Conservation (phyloP, 495 filamentous ascomycete species). For the Diplogelasinospora grovesii region DNA sequence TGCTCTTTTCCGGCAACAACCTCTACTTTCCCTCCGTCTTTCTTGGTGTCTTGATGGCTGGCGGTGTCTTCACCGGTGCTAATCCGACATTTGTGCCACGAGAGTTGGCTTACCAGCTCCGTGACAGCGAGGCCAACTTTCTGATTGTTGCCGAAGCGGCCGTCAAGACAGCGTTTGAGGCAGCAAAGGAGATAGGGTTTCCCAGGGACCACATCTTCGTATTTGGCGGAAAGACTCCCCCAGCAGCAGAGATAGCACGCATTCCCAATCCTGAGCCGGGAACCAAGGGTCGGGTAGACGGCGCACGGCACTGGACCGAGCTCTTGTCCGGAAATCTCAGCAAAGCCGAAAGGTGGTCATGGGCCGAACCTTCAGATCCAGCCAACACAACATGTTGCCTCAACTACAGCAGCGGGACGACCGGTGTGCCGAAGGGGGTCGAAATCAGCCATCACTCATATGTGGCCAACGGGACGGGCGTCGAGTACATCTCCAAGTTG, state of each 20-base stretch:
- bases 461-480: slow-evolving; percentile 57
- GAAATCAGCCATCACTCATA: slow-evolving; percentile 71
- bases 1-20: slow-evolving; percentile 66
- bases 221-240: slow-evolving; percentile 29
- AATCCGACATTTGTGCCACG: slow-evolving; percentile 67
- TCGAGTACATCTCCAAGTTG: slow-evolving; percentile 39
- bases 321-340: slow-evolving; percentile 31
- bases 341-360: slow-evolving; percentile 38
- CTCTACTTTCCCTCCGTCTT: slow-evolving; percentile 69
- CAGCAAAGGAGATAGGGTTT: slow-evolving; percentile 61
- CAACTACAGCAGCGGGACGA: slow-evolving; percentile 74
- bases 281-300: slow-evolving; percentile 26
- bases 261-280: slow-evolving; percentile 33
- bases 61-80: slow-evolving; percentile 72
- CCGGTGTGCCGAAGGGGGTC: slow-evolving; percentile 78
- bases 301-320: slow-evolving; percentile 38
- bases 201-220: slow-evolving; percentile 41
- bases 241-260: slow-evolving; percentile 33
- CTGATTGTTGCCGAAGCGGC: slow-evolving; percentile 51
- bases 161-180: slow-evolving; percentile 58
- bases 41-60: slow-evolving; percentile 68
- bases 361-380: slow-evolving; percentile 31
- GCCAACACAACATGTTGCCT: slow-evolving; percentile 40
- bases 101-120: slow-evolving; percentile 69
- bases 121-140: slow-evolving; percentile 60